Evolutionary conservation across 208 protist species (phyloP).

Genomic region (Wallacemonas sp.): DNA sequence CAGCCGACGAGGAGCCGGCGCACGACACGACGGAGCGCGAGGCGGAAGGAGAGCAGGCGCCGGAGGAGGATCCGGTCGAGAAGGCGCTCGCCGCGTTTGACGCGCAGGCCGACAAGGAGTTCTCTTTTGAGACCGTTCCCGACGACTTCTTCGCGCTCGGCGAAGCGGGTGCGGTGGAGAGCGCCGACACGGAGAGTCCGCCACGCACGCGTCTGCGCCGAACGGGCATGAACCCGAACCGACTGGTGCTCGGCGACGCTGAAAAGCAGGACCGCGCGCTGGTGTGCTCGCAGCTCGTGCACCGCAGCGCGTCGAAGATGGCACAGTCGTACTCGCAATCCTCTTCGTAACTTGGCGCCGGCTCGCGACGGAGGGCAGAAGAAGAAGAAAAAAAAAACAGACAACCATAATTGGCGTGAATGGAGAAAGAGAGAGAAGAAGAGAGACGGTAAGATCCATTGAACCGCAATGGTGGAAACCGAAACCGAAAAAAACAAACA

Average conservation of each 20-base stretch:
- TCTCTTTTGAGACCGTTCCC: constrained; percentile 39
- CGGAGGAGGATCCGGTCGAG: constrained; percentile 34
- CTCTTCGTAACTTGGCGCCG: neutral
- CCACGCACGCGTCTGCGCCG: neutral
- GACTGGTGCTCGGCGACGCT: neutral
- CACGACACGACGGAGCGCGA: constrained; percentile 6
- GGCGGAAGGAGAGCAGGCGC: neutral
- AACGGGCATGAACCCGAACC: neutral
- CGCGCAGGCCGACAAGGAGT: constrained; percentile 13
- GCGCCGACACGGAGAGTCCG: neutral
- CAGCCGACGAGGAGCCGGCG: neutral
- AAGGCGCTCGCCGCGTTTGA: constrained; percentile 26
- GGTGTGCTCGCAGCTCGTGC: constrained; percentile 60
- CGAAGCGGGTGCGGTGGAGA: neutral
- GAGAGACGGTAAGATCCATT: too few relatives aligned
- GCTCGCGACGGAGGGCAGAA: too few relatives aligned
- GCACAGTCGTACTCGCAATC: constrained; percentile 19
- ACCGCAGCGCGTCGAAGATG: constrained; percentile 39
- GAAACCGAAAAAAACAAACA: too few relatives aligned
- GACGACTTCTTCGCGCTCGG: constrained; percentile 27
- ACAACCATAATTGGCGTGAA: too few relatives aligned
- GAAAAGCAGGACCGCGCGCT: constrained; percentile 10
- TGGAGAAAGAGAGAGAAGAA: too few relatives aligned
- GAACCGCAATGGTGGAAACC: too few relatives aligned
- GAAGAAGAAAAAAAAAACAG: neutral